These are phyloP conservation scores for Penicillium freii DNA, from an alignment of 2,329 filamentous ascomycete genomes.

Conservation along the genomic window DNA sequence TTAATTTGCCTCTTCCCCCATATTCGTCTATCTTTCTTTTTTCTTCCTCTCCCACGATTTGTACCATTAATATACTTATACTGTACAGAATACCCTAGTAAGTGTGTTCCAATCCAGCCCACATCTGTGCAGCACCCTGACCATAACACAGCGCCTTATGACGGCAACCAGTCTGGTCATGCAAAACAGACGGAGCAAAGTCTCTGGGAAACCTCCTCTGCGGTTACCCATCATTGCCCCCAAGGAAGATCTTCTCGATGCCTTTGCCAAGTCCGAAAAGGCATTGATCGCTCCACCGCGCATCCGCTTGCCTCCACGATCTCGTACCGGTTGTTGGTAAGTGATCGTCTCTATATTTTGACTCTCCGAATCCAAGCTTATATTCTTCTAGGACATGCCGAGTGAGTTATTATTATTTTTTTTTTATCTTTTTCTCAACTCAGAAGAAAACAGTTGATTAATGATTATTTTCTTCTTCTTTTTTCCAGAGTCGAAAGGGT, in stretches of 20 bases:
- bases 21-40: neutral
- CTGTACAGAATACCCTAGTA: neutral
- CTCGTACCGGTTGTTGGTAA: constrained; percentile 55
- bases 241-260: constrained; percentile 37
- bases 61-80: neutral
- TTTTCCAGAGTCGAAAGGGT: constrained; percentile 43
- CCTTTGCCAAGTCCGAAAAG: constrained; percentile 32
- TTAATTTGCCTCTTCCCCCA: neutral
- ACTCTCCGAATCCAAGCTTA: constrained; percentile 12
- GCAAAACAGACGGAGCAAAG: constrained; percentile 37
- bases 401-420: constrained; percentile 39
- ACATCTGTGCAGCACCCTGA: constrained; percentile 9
- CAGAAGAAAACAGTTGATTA: constrained; percentile 1
- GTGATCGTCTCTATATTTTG: constrained; percentile 19
- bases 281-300: constrained; percentile 38
- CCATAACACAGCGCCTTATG: constrained; percentile 28
- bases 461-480: constrained; percentile 12
- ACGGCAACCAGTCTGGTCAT: constrained; percentile 35
- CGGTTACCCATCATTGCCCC: constrained; percentile 47
- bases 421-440: neutral
- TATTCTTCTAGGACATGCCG: constrained; percentile 42
- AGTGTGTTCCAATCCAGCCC: constrained; percentile 8
- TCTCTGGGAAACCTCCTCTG: constrained; percentile 38
- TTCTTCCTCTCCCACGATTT: neutral
- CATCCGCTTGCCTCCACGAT: constrained; percentile 52